Evolutionary conservation across 1,139 yeast genomes (phyloP).

Genomic region (Geotrichum fermentans): DNA sequence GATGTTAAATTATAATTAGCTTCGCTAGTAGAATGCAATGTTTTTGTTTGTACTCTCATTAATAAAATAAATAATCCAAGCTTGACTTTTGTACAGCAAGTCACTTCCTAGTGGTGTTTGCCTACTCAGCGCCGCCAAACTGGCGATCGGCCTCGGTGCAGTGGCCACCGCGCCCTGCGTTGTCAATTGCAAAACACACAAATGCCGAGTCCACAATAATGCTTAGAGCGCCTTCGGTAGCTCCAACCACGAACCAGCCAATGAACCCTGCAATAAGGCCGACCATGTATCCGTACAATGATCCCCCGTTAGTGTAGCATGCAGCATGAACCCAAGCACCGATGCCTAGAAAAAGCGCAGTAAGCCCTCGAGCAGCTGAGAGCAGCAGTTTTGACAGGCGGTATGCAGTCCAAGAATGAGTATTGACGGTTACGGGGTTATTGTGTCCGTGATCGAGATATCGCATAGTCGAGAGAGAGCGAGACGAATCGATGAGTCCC

Average conservation of each 20-base stretch:
- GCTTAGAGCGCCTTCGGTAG: conserved; percentile 42
- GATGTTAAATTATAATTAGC: background rate
- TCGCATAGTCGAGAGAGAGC: conserved; percentile 29
- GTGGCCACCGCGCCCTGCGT: conserved; percentile 33
- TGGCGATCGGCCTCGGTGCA: conserved; percentile 37
- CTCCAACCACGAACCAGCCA: conserved; percentile 44
- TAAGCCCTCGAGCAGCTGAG: conserved; percentile 38
- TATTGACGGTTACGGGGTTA: conserved; percentile 14
- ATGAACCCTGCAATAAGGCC: conserved; percentile 41
- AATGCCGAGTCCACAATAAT: conserved; percentile 40
- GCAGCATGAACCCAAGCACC: conserved; percentile 43
- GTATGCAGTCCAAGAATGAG: conserved; percentile 34
- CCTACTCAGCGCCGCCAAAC: conserved; percentile 27
- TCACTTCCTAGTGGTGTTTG: too few species aligned
- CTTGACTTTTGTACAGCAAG: too few species aligned
- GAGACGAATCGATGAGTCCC: conserved; percentile 35
- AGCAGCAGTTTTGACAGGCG: conserved; percentile 39
- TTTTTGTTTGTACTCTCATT: too few species aligned
- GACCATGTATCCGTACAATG: conserved; percentile 40
- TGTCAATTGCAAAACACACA: conserved; percentile 39
- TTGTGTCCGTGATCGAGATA: conserved; percentile 25
- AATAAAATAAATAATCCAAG: too few species aligned
- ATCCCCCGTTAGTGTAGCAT: conserved; percentile 31
- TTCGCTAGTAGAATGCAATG: too few species aligned
- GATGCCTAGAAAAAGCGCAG: conserved; percentile 38